Percentiles rank a stretch among this genome's conserved stretches.
Evolutionary conservation across 2,329 filamentous ascomycete genomes (phyloP).

Genomic region (Alternaria novae-zelandiae): DNA sequence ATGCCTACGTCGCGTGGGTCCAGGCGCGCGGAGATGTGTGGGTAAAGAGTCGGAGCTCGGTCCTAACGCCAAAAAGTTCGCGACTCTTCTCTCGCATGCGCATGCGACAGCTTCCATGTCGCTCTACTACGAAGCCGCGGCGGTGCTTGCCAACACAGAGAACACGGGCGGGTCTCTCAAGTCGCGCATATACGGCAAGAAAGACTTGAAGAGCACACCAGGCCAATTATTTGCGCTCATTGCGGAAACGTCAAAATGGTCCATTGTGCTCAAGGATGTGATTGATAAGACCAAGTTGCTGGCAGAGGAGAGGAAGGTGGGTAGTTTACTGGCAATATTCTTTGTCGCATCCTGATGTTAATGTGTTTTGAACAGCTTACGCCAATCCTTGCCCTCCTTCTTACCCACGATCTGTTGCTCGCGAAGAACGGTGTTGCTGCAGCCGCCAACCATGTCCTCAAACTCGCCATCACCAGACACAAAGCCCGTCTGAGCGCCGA

Average conservation of each 20-base stretch:
- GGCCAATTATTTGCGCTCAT: constrained; percentile 88
- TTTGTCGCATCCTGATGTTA: not conserved
- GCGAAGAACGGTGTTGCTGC: constrained; percentile 83
- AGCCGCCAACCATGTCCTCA: constrained; percentile 77
- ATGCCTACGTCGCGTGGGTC: not conserved
- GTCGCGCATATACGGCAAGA: constrained; percentile 78
- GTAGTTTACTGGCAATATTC: not conserved
- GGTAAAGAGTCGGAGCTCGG: constrained; percentile 13
- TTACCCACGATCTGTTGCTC: constrained; percentile 86
- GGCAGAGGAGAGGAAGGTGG: constrained; percentile 82
- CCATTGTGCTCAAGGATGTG: constrained; percentile 82
- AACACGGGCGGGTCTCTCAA: constrained; percentile 84
- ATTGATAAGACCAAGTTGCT: constrained; percentile 81
- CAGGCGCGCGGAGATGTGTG: constrained; percentile 5
- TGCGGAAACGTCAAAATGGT: constrained; percentile 90
- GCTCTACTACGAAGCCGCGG: constrained; percentile 89
- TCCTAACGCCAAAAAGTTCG: constrained; percentile 10
- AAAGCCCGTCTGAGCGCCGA: constrained; percentile 82
- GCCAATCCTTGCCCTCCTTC: constrained; percentile 77
- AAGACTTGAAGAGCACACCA: constrained; percentile 75
- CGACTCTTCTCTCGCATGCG: not conserved
- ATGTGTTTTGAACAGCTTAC: constrained; percentile 65
- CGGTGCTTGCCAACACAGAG: constrained; percentile 69
- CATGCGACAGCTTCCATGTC: constrained; percentile 68
- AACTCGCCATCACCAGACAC: constrained; percentile 77